A percentile compares a stretch with the other conserved stretches of the same genome.
Conservation (phyloP, 805 yeast species). For the Saitoella complicata region DNA sequence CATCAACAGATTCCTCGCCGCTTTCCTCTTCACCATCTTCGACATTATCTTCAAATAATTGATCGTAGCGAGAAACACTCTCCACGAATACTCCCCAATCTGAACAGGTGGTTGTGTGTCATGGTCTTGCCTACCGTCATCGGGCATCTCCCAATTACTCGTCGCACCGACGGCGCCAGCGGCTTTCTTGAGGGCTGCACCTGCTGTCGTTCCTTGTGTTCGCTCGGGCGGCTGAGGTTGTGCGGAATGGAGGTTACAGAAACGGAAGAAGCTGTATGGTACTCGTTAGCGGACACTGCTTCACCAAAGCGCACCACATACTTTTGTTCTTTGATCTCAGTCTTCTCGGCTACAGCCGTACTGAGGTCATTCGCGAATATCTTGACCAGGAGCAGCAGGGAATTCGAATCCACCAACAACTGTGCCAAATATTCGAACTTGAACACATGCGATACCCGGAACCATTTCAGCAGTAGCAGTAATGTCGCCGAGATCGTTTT, state of each 20-base stretch:
- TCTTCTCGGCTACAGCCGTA: neutral
- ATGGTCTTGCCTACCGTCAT: neutral
- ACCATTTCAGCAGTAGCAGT: conserved; percentile 50
- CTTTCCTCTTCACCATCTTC: conserved; percentile 44
- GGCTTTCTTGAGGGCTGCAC: too few species aligned
- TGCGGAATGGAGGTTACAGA: too few species aligned
- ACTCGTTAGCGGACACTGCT: too few species aligned
- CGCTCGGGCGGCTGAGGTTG: too few species aligned
- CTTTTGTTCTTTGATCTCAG: conserved; percentile 2
- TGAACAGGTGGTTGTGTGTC: conserved; percentile 1
- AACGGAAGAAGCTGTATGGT: too few species aligned
- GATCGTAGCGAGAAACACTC: conserved; percentile 19
- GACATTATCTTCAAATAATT: conserved; percentile 42
- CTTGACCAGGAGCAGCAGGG: conserved; percentile 9
- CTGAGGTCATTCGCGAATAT: conserved; percentile 5
- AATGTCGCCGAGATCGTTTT: conserved; percentile 44
- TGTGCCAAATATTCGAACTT: conserved; percentile 63
- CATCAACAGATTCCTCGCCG: conserved; percentile 54
- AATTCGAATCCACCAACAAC: conserved; percentile 49
- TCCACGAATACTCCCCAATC: conserved; percentile 10
- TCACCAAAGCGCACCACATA: too few species aligned
- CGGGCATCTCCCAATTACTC: too few species aligned
- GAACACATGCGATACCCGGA: conserved; percentile 57
- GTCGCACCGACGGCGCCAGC: too few species aligned
- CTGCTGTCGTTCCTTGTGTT: too few species aligned